Conservation (phyloP, 31 red algal species). For the Odonthalia washingtoniensis region DNA sequence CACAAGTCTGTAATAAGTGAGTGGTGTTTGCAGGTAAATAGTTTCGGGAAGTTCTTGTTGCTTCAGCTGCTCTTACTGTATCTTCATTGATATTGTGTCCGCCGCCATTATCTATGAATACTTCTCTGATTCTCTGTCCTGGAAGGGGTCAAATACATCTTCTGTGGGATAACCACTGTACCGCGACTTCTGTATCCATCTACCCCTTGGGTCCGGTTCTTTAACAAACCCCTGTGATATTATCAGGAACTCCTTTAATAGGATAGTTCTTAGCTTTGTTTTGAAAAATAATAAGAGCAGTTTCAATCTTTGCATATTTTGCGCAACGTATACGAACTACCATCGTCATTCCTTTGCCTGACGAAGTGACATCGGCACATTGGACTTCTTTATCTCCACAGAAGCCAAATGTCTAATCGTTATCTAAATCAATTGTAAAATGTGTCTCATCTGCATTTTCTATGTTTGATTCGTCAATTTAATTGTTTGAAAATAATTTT, state of each 20-base stretch:
- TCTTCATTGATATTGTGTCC: neutral
- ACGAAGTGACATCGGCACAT: neutral
- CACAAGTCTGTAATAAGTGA: slow-evolving; percentile 18
- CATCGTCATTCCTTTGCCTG: slow-evolving; percentile 19
- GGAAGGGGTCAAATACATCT: neutral
- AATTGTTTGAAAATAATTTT: neutral
- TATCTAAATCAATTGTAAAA: slow-evolving; percentile 24
- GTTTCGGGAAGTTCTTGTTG: neutral
- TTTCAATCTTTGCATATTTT: slow-evolving; percentile 10
- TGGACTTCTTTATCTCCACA: slow-evolving; percentile 13
- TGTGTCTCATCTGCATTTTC: slow-evolving; percentile 12
- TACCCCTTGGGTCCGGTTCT: neutral
- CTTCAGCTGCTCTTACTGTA: neutral
- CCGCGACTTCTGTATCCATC: neutral
- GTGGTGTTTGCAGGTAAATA: slow-evolving; percentile 31
- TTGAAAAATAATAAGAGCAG: slow-evolving; percentile 25
- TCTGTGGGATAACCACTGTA: neutral
- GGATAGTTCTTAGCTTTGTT: slow-evolving; percentile 18
- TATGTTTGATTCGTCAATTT: neutral
- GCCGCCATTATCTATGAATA: slow-evolving; percentile 5
- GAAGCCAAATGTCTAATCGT: slow-evolving; percentile 19
- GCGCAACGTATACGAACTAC: slow-evolving; percentile 24
- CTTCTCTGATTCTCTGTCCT: neutral
- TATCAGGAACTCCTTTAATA: neutral
- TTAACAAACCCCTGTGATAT: slow-evolving; percentile 1